phyloP scores from a whole-genome alignment of 2,329 filamentous ascomycete species.

The Cordyceps farinosa region DNA sequence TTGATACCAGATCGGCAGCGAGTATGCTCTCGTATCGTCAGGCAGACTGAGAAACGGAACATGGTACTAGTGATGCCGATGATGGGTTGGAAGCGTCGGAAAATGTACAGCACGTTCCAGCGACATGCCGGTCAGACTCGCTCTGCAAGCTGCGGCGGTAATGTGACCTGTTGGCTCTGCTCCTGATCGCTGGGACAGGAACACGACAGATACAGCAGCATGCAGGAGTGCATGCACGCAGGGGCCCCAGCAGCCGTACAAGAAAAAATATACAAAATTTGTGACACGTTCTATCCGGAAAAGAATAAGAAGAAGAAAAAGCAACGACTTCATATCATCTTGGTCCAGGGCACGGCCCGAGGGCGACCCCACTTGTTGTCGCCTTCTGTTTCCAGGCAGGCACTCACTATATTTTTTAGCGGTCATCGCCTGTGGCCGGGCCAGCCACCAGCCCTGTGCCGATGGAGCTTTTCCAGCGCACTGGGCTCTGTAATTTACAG shows the following conservation, averaged over 20 bases:
- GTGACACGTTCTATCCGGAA: background rate
- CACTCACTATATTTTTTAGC: background rate
- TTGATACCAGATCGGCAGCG: background rate
- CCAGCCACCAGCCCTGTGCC: background rate
- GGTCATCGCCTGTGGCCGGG: background rate
- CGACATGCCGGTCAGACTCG: too few relatives aligned
- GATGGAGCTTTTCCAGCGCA: background rate
- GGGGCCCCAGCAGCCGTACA: background rate
- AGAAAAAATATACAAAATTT: background rate
- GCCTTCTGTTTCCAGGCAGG: background rate
- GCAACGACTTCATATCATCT: background rate
- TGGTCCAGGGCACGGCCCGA: constrained; percentile 10
- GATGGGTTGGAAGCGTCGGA: too few relatives aligned
- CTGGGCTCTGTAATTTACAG: background rate
- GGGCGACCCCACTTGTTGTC: constrained; percentile 1
- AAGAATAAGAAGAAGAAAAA: background rate
- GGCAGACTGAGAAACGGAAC: background rate
- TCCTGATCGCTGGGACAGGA: constrained; percentile 7
- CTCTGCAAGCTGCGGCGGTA: background rate
- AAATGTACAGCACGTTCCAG: too few relatives aligned
- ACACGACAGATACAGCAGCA: background rate
- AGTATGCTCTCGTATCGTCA: background rate
- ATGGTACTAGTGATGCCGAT: background rate
- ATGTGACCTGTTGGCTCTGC: background rate
- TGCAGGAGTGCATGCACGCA: background rate